Base-by-base conservation (phyloP, 495 filamentous ascomycete species). In the Paragyromitra xinjiangensis region DNA sequence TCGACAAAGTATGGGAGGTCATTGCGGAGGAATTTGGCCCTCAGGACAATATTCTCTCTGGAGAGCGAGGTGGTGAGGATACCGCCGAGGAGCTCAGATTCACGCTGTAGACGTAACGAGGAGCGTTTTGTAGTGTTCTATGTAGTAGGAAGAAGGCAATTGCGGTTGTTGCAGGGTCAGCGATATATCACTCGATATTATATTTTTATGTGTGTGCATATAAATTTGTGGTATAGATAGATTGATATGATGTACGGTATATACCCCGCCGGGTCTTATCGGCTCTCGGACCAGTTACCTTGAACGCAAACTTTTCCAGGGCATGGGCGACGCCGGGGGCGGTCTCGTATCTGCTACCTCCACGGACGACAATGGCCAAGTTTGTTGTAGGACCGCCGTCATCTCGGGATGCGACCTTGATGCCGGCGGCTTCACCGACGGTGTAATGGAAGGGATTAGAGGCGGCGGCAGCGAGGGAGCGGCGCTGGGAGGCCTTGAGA, bases 1-100 rank as follows among this genome's bases (percentile, higher is more conserved):
- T 99, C 95, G 83, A 93, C 89, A 85, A 97, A 99, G 89, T 98
- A 99, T 77, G 95, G 94, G 74, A 99, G 90, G 79, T 99, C 94
- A 82, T 94, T 90, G 83, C 94, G 89, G 70, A 99, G 89, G 88
- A 98, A 98, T 85, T 93, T 97, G 83, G 95, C 92, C 84, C 92
- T 89, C 80, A 98, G 85, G 79, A 98, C 89, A 72, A 99, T 85
- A 80, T 94, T 94, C 86, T 99, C 95, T 82, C 94, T 90, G 78
- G 94, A 92, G 86, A 97, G 93, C 85, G 92, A 91, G 65, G 95
- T 86, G 79, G 85, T 87, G 84, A 97, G 89, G 87, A 93, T 89
- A 80, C 92, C 92, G 78, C 95, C 95, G 77, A 98, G 88, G 78
- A 99, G 91, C 86, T 99, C 95, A 79, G 91, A 87, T 88, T 99